Evolutionary conservation across 345 rosid genomes (phyloP), one percentile per base, ranked within the genome.

Genomic region (Syzygium aromaticum): DNA sequence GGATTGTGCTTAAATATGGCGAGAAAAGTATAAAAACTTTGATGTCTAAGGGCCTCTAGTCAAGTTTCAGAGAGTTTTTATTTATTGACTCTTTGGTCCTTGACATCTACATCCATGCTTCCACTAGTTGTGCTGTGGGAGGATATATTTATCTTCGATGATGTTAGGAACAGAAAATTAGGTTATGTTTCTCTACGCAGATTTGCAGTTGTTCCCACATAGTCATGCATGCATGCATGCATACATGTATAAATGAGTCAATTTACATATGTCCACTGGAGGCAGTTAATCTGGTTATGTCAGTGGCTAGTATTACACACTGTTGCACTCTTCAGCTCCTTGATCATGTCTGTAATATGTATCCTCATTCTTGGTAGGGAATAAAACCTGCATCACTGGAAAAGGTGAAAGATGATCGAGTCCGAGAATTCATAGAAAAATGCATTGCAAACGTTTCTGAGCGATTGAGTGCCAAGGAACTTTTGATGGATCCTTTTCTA

Each of bases 321-420:
- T 10, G 82, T 73, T 73, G 49, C 27, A 38, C 15, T 25, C 49
- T 21, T 73, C 12, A 33, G 43, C 61, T 84, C 43, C 63, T 28
- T 52, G 86, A 40, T 82, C 77, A 17, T 64, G 38, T 84, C 14
- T 84, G 86, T 52, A 64, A 46, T 54, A 28, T 51, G 77, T 22
- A 87, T 52, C 61, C 67, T 77, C 86, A 83, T 89, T 91, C 25
- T 80, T 87, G 33, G 78, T 90, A 98, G 99, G 99, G 99, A 88
- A 93, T 95, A 78, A 96, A 94, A 89, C 99, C 99, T 57, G 99
- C 98, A 56, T 94, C 99, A 30, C 92, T 98, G 91, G 93, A 91
- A 51, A 98, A 94, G 89, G 99, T 98, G 90, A 90, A 88, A 77
- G 94, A 96, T 90, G 92, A 91, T 22, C 91, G 90, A 51, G 96